Evolutionary conservation across 495 filamentous ascomycete species (phyloP).

Genomic region (Massariosphaeria phaeospora): DNA sequence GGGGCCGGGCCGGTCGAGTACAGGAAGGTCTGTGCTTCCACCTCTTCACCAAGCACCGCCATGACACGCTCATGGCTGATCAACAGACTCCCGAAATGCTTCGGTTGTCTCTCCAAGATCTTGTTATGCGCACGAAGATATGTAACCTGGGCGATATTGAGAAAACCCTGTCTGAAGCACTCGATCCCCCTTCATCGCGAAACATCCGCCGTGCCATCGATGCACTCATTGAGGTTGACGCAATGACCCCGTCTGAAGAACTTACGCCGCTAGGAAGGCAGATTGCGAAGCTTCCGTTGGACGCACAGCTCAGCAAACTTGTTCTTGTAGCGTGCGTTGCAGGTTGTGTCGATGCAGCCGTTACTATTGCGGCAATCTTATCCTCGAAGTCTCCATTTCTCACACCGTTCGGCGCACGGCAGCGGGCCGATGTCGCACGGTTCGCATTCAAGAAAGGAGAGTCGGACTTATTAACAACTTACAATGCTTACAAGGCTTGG

Average conservation of each 20-base stretch:
- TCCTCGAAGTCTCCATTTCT: conserved; percentile 93
- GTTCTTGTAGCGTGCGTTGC: conserved; percentile 79
- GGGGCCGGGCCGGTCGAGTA: conserved; percentile 92
- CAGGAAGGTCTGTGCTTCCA: conserved; percentile 94
- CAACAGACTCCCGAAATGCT: conserved; percentile 96
- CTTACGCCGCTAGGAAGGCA: conserved; percentile 82
- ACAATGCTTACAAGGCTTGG: conserved; percentile 90
- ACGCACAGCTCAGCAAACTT: conserved; percentile 91
- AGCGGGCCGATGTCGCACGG: conserved; percentile 71
- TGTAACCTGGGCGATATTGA: conserved; percentile 92
- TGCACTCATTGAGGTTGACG: conserved; percentile 86
- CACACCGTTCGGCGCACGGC: conserved; percentile 72
- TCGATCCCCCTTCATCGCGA: conserved; percentile 83
- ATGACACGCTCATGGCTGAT: conserved; percentile 75
- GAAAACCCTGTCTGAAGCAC: conserved; percentile 76
- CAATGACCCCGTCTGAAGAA: conserved; percentile 72
- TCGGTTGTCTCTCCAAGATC: conserved; percentile 84
- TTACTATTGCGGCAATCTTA: conserved; percentile 87
- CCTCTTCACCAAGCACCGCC: conserved; percentile 80
- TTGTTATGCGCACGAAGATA: conserved; percentile 93
- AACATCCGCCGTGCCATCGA: conserved; percentile 91
- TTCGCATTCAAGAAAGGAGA: conserved; percentile 76
- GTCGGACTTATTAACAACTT: conserved; percentile 86
- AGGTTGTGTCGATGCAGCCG: conserved; percentile 79
- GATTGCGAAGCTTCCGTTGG: conserved; percentile 79